Percentiles rank a stretch among this genome's conserved stretches.
phyloP scores from a whole-genome alignment of 192 early-diverging fungal genomes.

The Backusella luteola region DNA sequence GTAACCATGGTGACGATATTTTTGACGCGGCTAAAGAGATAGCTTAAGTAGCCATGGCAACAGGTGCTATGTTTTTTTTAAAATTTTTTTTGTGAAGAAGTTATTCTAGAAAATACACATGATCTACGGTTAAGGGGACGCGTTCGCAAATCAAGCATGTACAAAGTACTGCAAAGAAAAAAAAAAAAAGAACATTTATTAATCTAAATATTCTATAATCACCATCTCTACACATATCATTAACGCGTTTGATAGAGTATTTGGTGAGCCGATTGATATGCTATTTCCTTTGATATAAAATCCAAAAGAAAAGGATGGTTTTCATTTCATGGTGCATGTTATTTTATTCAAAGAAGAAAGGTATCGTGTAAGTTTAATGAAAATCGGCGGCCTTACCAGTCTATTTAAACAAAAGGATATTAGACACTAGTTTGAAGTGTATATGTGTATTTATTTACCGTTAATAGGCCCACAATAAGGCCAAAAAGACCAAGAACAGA shows the following conservation, averaged over 20 bases:
- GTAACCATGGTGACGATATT: too few species aligned
- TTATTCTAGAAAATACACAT: too few species aligned
- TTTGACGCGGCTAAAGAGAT: too few species aligned
- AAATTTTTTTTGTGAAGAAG: too few species aligned
- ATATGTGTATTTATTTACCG: conserved; percentile 42
- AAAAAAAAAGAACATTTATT: too few species aligned
- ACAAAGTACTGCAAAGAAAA: too few species aligned
- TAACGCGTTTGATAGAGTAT: conserved; percentile 74
- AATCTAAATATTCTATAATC: conserved; percentile 75
- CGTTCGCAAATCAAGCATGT: too few species aligned
- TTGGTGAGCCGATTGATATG: conserved; percentile 73
- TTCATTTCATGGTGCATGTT: neutral
- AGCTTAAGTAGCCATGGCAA: too few species aligned
- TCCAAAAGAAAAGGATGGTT: too few species aligned
- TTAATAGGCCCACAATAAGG: conserved; percentile 89
- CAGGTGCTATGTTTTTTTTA: too few species aligned
- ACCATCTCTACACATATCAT: conserved; percentile 45
- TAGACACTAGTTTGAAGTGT: neutral
- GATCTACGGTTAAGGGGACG: too few species aligned
- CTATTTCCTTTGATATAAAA: too few species aligned
- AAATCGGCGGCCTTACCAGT: conserved; percentile 42
- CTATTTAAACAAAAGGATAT: conserved; percentile 9
- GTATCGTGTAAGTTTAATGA: conserved; percentile 17
- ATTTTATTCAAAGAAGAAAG: neutral
- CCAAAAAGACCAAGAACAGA: conserved; percentile 96